Evolutionary conservation across 768 basidiomycete genomes (phyloP).

Genomic region (Pholiota conissans): DNA sequence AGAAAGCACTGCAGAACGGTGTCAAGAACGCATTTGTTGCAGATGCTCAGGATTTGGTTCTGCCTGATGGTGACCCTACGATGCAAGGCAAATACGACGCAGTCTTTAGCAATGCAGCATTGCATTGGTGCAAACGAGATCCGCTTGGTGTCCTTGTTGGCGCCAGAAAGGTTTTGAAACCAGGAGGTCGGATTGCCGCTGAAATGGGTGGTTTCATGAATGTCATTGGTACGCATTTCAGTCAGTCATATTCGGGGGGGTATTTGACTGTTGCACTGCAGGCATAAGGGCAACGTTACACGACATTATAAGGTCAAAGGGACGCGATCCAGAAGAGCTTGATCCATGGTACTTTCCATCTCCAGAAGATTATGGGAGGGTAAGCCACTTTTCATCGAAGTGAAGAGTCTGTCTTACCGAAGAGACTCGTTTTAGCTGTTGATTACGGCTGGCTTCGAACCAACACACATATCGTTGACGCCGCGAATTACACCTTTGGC

Average conservation of each 20-base stretch:
- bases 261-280: slow-evolving; percentile 23
- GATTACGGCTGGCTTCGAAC: slow-evolving; percentile 53
- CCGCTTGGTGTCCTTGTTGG: slow-evolving; percentile 65
- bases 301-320: slow-evolving; percentile 46
- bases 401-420: neutral
- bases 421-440: slow-evolving; percentile 46
- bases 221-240: slow-evolving; percentile 50
- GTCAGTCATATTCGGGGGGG: neutral
- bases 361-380: slow-evolving; percentile 60
- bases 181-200: slow-evolving; percentile 68
- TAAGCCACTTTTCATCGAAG: slow-evolving; percentile 29
- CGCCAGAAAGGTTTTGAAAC: slow-evolving; percentile 60
- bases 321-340: slow-evolving; percentile 54
- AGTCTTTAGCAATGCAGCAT: slow-evolving; percentile 76
- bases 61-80: slow-evolving; percentile 32
- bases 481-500: slow-evolving; percentile 56
- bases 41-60: slow-evolving; percentile 51
- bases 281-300: slow-evolving; percentile 64
- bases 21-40: slow-evolving; percentile 46
- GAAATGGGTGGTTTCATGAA: slow-evolving; percentile 84
- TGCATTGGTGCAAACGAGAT: slow-evolving; percentile 86
- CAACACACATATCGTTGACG: slow-evolving; percentile 51
- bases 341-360: slow-evolving; percentile 92
- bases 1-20: slow-evolving; percentile 48
- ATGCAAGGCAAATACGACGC: slow-evolving; percentile 57